Conservation (phyloP, 2,329 filamentous ascomycete species). For the Chaetomiaceae sp. region DNA sequence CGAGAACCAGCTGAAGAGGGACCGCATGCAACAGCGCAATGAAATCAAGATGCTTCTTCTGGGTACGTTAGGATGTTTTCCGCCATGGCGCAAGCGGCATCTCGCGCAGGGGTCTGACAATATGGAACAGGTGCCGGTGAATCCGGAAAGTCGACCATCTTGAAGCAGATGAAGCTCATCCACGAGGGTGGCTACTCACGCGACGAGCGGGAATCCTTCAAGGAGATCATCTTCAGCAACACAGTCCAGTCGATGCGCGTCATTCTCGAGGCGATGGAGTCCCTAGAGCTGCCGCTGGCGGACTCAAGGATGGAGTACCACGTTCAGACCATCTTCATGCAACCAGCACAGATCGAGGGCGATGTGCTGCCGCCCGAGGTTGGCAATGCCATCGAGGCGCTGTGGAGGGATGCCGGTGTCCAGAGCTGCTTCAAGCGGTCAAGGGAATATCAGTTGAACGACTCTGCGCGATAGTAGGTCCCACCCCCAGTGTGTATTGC, state of each 20-base stretch:
- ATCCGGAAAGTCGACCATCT: conserved; percentile 89
- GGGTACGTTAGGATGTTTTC: conserved; percentile 59
- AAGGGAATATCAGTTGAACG: conserved; percentile 92
- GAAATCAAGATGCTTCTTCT: conserved; percentile 99
- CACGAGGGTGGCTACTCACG: conserved; percentile 98
- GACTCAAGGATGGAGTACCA: conserved; percentile 94
- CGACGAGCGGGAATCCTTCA: conserved; percentile 69
- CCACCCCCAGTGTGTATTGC: not conserved
- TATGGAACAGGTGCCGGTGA: conserved; percentile 77
- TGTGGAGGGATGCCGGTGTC: conserved; percentile 91
- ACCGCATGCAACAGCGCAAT: conserved; percentile 98
- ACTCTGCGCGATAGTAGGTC: conserved; percentile 90
- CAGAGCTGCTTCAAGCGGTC: conserved; percentile 95
- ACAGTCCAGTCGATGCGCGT: conserved; percentile 66
- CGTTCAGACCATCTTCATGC: conserved; percentile 98
- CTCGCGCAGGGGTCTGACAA: conserved; percentile 4
- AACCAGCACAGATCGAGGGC: conserved; percentile 92
- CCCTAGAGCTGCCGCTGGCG: conserved; percentile 73
- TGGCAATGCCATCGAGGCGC: conserved; percentile 81
- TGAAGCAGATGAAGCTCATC: conserved; percentile 99
- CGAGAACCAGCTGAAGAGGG: conserved; percentile 97
- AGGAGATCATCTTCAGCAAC: conserved; percentile 68
- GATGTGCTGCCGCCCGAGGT: conserved; percentile 93
- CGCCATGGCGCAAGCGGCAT: too few species aligned
- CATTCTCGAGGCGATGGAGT: conserved; percentile 65